Percentiles rank a stretch among this genome's conserved stretches.
phyloP scores from a whole-genome alignment of 2,329 filamentous ascomycete genomes.

The Allantophomopsis lycopodina region DNA sequence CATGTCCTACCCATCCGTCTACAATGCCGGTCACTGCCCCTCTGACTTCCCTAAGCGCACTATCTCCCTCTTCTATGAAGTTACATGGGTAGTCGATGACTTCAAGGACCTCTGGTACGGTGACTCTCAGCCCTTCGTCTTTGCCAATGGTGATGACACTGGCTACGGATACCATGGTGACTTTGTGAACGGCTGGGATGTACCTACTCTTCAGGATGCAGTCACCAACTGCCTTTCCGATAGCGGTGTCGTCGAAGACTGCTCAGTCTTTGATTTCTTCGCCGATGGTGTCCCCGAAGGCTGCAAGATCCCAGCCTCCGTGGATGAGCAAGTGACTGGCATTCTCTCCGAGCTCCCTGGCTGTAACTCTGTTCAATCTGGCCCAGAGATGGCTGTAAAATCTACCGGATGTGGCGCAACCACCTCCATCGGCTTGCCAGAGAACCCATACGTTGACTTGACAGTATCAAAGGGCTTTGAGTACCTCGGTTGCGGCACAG shows the following conservation, averaged over 20 bases:
- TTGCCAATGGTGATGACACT: slow-evolving; percentile 33
- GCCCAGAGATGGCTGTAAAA: slow-evolving; percentile 11
- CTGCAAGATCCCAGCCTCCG: slow-evolving; percentile 30
- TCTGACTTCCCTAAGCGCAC: slow-evolving; percentile 35
- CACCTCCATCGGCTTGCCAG: slow-evolving; percentile 29
- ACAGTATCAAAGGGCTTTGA: slow-evolving; percentile 35
- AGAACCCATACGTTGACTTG: slow-evolving; percentile 26
- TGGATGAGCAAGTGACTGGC: slow-evolving; percentile 29
- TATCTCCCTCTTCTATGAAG: slow-evolving; percentile 45
- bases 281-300: slow-evolving; percentile 35
- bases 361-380: slow-evolving; percentile 28
- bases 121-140: slow-evolving; percentile 34
- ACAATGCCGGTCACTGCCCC: slow-evolving; percentile 35
- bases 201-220: slow-evolving; percentile 30
- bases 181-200: slow-evolving; percentile 44
- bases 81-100: slow-evolving; percentile 36
- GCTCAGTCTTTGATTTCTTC: slow-evolving; percentile 31
- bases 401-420: slow-evolving; percentile 32
- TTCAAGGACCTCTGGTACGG: slow-evolving; percentile 32
- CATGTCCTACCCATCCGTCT: slow-evolving; percentile 33
- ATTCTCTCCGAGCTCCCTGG: slow-evolving; percentile 35
- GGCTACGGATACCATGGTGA: slow-evolving; percentile 43
- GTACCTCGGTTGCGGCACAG: slow-evolving; percentile 47
- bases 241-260: slow-evolving; percentile 28
- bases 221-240: slow-evolving; percentile 31